Base-by-base conservation (phyloP, 192 early-diverging fungal genomes). In the Backusella tarrabulga region DNA sequence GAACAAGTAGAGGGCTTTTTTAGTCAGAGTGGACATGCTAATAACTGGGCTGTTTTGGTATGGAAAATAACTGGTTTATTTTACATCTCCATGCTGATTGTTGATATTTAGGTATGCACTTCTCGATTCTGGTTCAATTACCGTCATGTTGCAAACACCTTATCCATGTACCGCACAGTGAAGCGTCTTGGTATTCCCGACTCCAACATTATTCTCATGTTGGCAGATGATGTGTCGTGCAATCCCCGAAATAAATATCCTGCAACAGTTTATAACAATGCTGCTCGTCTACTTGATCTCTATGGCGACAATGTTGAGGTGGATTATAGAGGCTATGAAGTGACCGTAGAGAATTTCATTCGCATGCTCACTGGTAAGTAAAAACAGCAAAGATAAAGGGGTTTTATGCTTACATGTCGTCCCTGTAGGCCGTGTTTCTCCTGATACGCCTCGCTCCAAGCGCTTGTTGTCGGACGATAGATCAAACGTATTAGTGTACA, bases 41-140 rank as follows among this genome's bases (percentile, higher is more conserved):
- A 98, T 83, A 99, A 99, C 85, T 99, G 98, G 98, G 98, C 98
- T 1, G 97, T 99, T 1, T 84, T 99, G 77, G 97, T 96, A 88
- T 72, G 77, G 76, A 29, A 68, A 52, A 54, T 23, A 56, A 14
- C 11, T 41, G 34, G 6, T 70, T 29, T 38, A 36, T 9, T 36
- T 15, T 35, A 40, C 17, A 34, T 41, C 29, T 34, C 44, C 4
- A 46, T 26, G 70, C 34, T 69, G 21, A 11, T n/a, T 0, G 4
- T 17, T 1, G 12, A 8, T 50, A 8, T 50, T 72, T 72, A 94
- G 92, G 94, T 97, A 32, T 95, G 95, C 86, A 97, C 98, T 3
- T 99, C 98, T 14, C 91, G 98, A 8, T 99, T 97, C 84, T 99
- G 98, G 98, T 98, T 99, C 89, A 99, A 99, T 85, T 99, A 99